Conservation (phyloP, 495 filamentous ascomycete species). For the Lindgomyces ingoldianus region DNA sequence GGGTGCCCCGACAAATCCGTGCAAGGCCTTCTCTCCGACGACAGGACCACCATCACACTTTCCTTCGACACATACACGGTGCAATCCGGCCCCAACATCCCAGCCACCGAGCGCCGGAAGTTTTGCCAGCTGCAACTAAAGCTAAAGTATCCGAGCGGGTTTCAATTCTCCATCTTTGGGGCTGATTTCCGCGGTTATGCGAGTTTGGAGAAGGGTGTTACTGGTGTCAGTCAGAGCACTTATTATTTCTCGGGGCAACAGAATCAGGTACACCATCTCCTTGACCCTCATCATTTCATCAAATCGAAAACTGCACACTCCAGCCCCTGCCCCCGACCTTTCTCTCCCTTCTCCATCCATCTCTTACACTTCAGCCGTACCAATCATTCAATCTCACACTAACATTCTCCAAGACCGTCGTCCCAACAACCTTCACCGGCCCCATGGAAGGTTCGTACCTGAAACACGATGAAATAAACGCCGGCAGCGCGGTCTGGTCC, state of each 20-base stretch:
- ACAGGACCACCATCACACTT: slow-evolving; percentile 28
- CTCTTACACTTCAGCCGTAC: not conserved
- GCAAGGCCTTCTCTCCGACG: slow-evolving; percentile 31
- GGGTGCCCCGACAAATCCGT: slow-evolving; percentile 32
- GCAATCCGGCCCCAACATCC: slow-evolving; percentile 33
- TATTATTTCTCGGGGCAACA: slow-evolving; percentile 34
- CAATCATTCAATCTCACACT: not conserved
- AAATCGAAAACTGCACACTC: too few species aligned
- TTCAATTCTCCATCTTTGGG: slow-evolving; percentile 26
- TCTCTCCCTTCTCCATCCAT: not conserved
- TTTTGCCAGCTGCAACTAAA: slow-evolving; percentile 34
- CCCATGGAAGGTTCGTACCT: slow-evolving; percentile 30
- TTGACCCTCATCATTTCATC: too few species aligned
- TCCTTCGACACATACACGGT: slow-evolving; percentile 33
- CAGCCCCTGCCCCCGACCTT: not conserved
- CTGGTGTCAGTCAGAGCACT: slow-evolving; percentile 18
- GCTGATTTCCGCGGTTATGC: slow-evolving; percentile 29
- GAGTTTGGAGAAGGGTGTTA: slow-evolving; percentile 24
- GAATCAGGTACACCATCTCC: slow-evolving; percentile 34
- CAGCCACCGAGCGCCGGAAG: slow-evolving; percentile 32
- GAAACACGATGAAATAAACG: slow-evolving; percentile 33
- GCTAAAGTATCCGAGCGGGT: slow-evolving; percentile 30
- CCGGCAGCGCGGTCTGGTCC: slow-evolving; percentile 24
- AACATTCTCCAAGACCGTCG: slow-evolving; percentile 16
- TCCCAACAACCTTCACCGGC: slow-evolving; percentile 25